A percentile compares a stretch with the other conserved stretches of the same genome.
Conservation (phyloP, 1,139 yeast species). For the Sugiyamaella neomexicana region DNA sequence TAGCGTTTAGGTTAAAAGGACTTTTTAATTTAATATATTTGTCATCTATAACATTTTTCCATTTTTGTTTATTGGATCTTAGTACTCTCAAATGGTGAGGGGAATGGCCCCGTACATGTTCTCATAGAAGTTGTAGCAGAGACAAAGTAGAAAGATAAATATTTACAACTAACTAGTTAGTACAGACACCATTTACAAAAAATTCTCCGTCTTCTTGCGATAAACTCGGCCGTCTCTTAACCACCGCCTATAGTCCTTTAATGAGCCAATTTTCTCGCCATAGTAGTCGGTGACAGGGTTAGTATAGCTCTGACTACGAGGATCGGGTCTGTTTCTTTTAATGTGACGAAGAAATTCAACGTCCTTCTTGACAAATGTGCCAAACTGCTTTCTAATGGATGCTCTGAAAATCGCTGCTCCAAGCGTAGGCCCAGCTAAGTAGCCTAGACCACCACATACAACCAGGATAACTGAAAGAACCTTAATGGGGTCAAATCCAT, state of each 20-base stretch:
- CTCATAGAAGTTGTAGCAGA: too few relatives aligned
- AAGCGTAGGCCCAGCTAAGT: conserved; percentile 76
- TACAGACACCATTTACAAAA: conserved; percentile 47
- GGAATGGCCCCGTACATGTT: too few relatives aligned
- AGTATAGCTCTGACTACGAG: conserved; percentile 85
- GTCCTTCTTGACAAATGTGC: conserved; percentile 53
- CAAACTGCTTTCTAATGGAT: conserved; percentile 49
- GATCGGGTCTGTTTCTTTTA: conserved; percentile 81
- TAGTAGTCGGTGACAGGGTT: conserved; percentile 98
- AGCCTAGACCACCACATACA: conserved; percentile 80
- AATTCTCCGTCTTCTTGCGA: conserved; percentile 80
- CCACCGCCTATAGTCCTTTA: conserved; percentile 91
- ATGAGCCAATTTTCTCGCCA: conserved; percentile 89
- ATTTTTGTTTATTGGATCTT: too few relatives aligned
- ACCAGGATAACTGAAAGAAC: conserved; percentile 53
- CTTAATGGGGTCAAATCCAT: conserved; percentile 85
- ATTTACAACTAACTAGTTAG: conserved; percentile 6
- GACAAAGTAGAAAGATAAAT: conserved; percentile 9
- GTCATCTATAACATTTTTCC: too few relatives aligned
- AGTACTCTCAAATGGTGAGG: too few relatives aligned
- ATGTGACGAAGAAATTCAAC: conserved; percentile 71
- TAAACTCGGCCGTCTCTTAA: conserved; percentile 91
- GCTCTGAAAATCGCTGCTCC: conserved; percentile 70
- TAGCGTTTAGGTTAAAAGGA: not conserved
- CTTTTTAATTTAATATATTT: conserved; percentile 1